Evolutionary conservation across 352 stramenopile species (phyloP), one percentile per base, ranked within the genome.

Genomic region (Globisporangium alternatum): DNA sequence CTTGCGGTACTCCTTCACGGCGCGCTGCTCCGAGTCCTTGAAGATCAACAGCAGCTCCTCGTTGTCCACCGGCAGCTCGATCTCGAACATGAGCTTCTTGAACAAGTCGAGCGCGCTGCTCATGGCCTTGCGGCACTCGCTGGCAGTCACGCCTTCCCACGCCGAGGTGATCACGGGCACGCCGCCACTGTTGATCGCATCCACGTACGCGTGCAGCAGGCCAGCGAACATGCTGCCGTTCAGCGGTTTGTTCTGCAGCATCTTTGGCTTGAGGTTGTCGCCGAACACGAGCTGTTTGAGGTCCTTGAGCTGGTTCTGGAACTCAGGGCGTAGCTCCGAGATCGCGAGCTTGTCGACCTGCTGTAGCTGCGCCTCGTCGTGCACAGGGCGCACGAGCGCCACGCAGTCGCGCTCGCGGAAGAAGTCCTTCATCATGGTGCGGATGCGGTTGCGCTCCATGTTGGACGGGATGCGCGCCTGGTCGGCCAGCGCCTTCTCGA

Each of bases 121-220:
- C 67, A 91, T 82, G 8, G 86, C 86, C 66, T 95, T 93, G 31
- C 82, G 81, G 64, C 82, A 92, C 65, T 96, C 86, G 54, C 78
- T 91, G 2, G 77, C 80, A 33, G 86, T 93, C 37, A 96, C 86
- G 19, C 82, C 83, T 56, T 95, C 84, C 89, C 89, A 97, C 13
- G 89, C 89, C 9, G 82, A 93, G 13, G 83, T 89, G 62, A 97
- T 96, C 31, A 93, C 86, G 1, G 89, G 89, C 41, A 96, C 86
- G 31, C 86, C 84, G 30, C 96, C 80, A 70, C 96, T 86, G 76
- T 95, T 95, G 54, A 93, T 91, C 6, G 88, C 86, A 33, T 86
- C 81, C 28, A 96, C 87, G 62, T 96, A 97, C 3, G 85, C 77
- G 45, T 89, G 77, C n/a, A 92, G 60, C 52, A 97, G 76, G 0